phyloP scores from a whole-genome alignment of 148 eudicot species.

The Cornus florida region DNA sequence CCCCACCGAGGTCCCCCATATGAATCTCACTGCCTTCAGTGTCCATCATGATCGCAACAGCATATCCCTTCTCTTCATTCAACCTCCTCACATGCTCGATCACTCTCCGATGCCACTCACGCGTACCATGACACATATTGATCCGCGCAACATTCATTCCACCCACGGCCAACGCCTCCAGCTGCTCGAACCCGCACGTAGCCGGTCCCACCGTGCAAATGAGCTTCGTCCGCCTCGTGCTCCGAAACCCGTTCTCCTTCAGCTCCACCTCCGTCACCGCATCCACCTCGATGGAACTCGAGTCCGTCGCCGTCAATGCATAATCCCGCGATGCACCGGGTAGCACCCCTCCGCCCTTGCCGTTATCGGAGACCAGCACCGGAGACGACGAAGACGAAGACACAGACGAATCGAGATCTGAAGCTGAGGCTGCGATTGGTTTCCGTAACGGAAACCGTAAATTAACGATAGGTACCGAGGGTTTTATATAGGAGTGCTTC shows the following conservation, averaged over 20 bases:
- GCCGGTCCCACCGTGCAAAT: slow-evolving; percentile 81
- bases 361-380: slow-evolving; percentile 13
- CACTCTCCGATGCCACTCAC: slow-evolving; percentile 81
- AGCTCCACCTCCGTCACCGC: slow-evolving; percentile 85
- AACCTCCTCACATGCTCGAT: slow-evolving; percentile 72
- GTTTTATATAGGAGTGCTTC: slow-evolving; percentile 19
- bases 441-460: slow-evolving; percentile 3
- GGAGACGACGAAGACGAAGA: slow-evolving; percentile 8
- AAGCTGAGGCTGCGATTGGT: slow-evolving; percentile 8
- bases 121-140: slow-evolving; percentile 92
- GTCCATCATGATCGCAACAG: slow-evolving; percentile 97
- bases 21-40: slow-evolving; percentile 99
- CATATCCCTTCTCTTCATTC: slow-evolving; percentile 88
- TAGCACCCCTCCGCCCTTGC: not conserved
- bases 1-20: slow-evolving; percentile 97
- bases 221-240: slow-evolving; percentile 82
- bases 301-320: slow-evolving; percentile 14
- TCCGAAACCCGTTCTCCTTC: slow-evolving; percentile 89
- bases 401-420: slow-evolving; percentile 13
- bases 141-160: slow-evolving; percentile 96
- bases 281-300: slow-evolving; percentile 65
- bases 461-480: slow-evolving; percentile 14
- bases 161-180: slow-evolving; percentile 84
- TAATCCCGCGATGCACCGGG: not conserved
- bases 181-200: slow-evolving; percentile 67